These are phyloP conservation scores for Ascochyta viciae-villosae DNA, from an alignment of 2,329 filamentous ascomycete species.

Conservation along the genomic window DNA sequence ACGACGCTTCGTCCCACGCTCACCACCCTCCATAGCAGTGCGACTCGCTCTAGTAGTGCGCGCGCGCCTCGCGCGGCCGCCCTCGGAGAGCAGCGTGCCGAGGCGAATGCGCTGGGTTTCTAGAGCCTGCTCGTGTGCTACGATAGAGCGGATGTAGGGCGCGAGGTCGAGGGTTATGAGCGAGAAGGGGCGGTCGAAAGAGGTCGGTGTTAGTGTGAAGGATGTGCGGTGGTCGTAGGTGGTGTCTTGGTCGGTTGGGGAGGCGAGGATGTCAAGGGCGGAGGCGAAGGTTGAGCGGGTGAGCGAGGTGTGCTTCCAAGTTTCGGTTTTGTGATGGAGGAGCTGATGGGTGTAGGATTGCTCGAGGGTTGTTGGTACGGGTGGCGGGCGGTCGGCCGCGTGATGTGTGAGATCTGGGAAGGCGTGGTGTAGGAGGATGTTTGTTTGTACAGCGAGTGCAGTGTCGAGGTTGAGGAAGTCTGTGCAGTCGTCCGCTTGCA, in stretches of 20 bases:
- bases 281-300: constrained; percentile 52
- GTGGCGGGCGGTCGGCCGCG: background rate
- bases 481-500: constrained; percentile 58
- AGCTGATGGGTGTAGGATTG: constrained; percentile 34
- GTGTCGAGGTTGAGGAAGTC: constrained; percentile 55
- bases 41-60: constrained; percentile 77
- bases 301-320: constrained; percentile 32
- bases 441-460: constrained; percentile 39
- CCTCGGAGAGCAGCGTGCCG: constrained; percentile 68
- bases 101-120: constrained; percentile 71
- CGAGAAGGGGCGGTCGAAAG: constrained; percentile 75
- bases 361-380: constrained; percentile 13
- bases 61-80: constrained; percentile 63
- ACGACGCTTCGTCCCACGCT: constrained; percentile 69
- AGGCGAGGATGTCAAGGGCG: constrained; percentile 60
- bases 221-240: constrained; percentile 41
- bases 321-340: constrained; percentile 29
- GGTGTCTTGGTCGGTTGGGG: constrained; percentile 29
- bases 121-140: constrained; percentile 74
- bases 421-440: constrained; percentile 28
- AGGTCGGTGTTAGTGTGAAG: constrained; percentile 68
- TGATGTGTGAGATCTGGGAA: constrained; percentile 11
- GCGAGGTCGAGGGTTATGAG: constrained; percentile 79
- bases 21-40: constrained; percentile 78
- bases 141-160: constrained; percentile 87